Evolutionary conservation across 176 grass and related monocot species (phyloP), one percentile per base, ranked within the genome.

Genomic region (Chloris gayana): DNA sequence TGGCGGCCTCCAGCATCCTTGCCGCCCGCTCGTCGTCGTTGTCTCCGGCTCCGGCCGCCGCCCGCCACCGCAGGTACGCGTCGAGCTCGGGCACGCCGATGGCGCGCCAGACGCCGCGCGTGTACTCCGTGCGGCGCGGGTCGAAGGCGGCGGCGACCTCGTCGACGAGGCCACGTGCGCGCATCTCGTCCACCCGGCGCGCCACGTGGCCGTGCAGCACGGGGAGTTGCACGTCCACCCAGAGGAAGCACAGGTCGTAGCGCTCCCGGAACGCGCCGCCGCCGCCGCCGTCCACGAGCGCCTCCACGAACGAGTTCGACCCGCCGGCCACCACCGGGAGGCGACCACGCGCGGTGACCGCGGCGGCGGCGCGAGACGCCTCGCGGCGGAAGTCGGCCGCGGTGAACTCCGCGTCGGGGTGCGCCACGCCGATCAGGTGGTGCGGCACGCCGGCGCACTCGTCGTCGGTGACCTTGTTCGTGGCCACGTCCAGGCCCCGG

Each of bases 71-170:
- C 39, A 91, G 76, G 76, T 84, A 91, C n/a, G 75, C 18, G 85
- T 87, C 89, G 1, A 91, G 53, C 75, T 91, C 89, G 9, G 80
- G 89, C 65, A 67, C 89, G 22, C 89, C 89, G 38, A 91, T 87
- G 64, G 89, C 85, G 46, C 80, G 74, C 76, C 89, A 78, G 13
- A 91, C 5, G 6, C 89, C 89, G n/a, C 56, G 66, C 3, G 70
- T 47, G 80, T 87, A 91, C 56, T 83, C 74, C 42, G 33, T 50
- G 32, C 61, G 63, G 26, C 58, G 22, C 47, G 78, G 50, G 67
- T 91, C 85, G 62, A 87, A 82, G 0, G 75, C 19, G 0, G 32
- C 73, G 0, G 41, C 72, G 31, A 88, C 69, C 78, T 91, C 89
- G 39, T 6, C 44, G 1, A 91, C 74, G 7, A 91, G 30, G 6